Base-by-base conservation (phyloP, 192 early-diverging fungal genomes). In the Spinellus fusiger region DNA sequence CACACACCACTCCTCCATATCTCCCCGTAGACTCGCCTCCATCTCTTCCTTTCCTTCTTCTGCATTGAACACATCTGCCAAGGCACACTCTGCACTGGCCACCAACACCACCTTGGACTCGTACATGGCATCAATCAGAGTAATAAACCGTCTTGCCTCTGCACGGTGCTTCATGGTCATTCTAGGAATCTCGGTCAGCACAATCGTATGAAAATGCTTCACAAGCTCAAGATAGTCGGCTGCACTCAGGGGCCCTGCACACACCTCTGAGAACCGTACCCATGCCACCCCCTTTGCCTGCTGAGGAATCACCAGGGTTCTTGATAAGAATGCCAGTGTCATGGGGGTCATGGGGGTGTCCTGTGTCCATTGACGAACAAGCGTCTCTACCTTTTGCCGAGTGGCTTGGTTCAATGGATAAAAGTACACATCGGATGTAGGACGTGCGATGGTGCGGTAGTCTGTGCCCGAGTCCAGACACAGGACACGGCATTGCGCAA, bases 131-230 rank as follows among this genome's bases (percentile, higher is more conserved):
- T 98, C 96, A 54, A 98, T 83, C 9, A 98, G 73, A 3, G 93
- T 98, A 61, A 98, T 98, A 53, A 96, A 90, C 13, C 96, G 81
- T 5, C 94, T 79, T 4, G 93, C 92, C 61, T 96, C 92, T 63
- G 93, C 91, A 4, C 93, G 80, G 66, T 89, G 82, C 12, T 71
- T 59, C 59, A 84, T 76, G 0, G 80, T 80, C 90, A 89, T 81
- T 12, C 75, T 75, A 13, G 90, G 90, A 25, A 92, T 85, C 51
- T 87, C 80, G 23, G 90, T 89, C 25, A 98, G 64, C 4, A 98
- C 65, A 20, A 98, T 55, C 2, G 83, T 86, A 37, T 90, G 77
- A 70, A 90, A 93, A 40, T 75, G 66, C 35, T 77, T 80, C 44
- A 86, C 86, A 46, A 98, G 57, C 63, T 90, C 86, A 22, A 98